Evolutionary conservation across 2,329 filamentous ascomycete genomes (phyloP).

Genomic region (Trichoderma brevicompactum): DNA sequence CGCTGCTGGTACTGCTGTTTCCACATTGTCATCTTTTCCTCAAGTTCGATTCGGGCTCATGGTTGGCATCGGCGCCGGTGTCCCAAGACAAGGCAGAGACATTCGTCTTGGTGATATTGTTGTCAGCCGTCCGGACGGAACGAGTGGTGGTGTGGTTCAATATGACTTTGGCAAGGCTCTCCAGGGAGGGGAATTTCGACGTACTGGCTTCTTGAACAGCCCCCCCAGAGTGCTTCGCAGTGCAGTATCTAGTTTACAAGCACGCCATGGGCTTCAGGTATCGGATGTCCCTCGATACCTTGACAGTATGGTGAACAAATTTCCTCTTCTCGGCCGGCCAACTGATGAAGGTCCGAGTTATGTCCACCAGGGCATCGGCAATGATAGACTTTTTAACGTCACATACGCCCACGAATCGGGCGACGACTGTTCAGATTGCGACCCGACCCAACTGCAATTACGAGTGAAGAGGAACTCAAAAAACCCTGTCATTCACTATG

Average conservation of each 20-base stretch:
- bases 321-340: neutral
- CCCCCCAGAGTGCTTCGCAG: constrained; percentile 20
- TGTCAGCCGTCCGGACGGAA: constrained; percentile 34
- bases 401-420: neutral
- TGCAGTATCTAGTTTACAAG: neutral
- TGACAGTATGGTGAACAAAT: neutral
- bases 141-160: constrained; percentile 33
- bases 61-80: neutral
- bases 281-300: neutral
- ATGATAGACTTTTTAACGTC: neutral
- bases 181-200: neutral
- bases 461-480: neutral
- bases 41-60: constrained; percentile 2
- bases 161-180: constrained; percentile 35
- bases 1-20: constrained; percentile 28
- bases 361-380: neutral
- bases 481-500: constrained; percentile 30
- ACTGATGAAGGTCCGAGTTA: neutral
- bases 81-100: constrained; percentile 32
- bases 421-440: neutral
- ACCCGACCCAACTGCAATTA: neutral
- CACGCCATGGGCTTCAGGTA: neutral
- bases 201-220: constrained; percentile 27
- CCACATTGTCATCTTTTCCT: constrained; percentile 31
- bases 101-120: constrained; percentile 37